These are phyloP conservation scores for Blepharisma stoltei DNA, from an alignment of 73 alveolate genomes.

Conservation along the genomic window DNA sequence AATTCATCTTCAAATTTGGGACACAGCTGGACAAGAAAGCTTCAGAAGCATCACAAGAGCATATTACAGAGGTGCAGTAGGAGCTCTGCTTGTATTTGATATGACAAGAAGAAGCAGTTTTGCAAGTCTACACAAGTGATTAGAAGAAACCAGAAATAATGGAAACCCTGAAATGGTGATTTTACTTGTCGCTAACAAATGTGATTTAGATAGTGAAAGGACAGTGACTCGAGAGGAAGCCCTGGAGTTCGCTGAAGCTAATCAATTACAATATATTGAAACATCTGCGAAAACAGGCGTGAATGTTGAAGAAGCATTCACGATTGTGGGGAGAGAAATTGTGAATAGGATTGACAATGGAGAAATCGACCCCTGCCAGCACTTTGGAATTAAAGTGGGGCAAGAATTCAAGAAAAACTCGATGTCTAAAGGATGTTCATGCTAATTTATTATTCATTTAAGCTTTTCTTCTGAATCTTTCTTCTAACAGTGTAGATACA, in stretches of 20 bases:
- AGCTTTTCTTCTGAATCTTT: neutral
- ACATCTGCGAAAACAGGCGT: constrained; percentile 73
- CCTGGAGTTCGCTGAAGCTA: constrained; percentile 63
- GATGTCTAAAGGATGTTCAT: too few species aligned
- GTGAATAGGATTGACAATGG: constrained; percentile 18
- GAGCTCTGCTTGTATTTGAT: constrained; percentile 88
- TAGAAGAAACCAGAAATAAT: constrained; percentile 44
- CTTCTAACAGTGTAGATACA: constrained; percentile 1
- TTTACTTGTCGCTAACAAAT: constrained; percentile 46
- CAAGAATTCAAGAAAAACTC: too few species aligned
- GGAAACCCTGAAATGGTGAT: constrained; percentile 41
- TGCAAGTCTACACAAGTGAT: constrained; percentile 44
- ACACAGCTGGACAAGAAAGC: constrained; percentile 96
- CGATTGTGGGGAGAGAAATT: neutral
- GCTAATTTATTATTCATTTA: neutral
- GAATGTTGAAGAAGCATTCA: constrained; percentile 51
- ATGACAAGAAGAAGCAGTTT: constrained; percentile 68
- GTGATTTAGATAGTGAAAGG: constrained; percentile 56
- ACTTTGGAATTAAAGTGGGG: constrained; percentile 37
- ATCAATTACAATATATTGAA: constrained; percentile 64
- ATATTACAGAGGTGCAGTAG: constrained; percentile 88
- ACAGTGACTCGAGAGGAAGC: constrained; percentile 69
- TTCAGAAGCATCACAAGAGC: constrained; percentile 82
- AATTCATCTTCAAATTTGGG: constrained; percentile 90
- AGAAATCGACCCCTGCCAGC: constrained; percentile 33